Percentiles rank a stretch among this genome's conserved stretches.
phyloP scores from a whole-genome alignment of 2,329 filamentous ascomycete genomes.

The Corniculantispora saksenae region DNA sequence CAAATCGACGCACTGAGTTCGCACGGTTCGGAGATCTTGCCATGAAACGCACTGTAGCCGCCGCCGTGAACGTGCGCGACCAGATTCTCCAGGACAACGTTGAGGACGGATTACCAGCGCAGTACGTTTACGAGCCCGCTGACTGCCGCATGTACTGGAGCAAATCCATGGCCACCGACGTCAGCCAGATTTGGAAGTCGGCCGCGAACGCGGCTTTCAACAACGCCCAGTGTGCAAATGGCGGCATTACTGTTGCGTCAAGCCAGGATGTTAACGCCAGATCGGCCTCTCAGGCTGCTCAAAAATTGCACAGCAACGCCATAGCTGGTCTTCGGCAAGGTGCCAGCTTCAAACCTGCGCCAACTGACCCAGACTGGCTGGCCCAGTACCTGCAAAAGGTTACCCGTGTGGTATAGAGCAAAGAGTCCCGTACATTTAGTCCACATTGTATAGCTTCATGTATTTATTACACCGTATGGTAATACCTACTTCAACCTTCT shows the following conservation, averaged over 20 bases:
- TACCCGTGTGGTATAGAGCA: not conserved
- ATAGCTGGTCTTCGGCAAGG: not conserved
- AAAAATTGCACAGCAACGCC: not conserved
- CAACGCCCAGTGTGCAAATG: slow-evolving; percentile 20
- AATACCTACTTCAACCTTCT: too few species aligned
- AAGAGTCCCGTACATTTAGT: not conserved
- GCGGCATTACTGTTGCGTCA: slow-evolving; percentile 17
- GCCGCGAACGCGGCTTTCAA: slow-evolving; percentile 21
- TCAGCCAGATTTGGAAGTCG: slow-evolving; percentile 48
- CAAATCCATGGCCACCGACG: slow-evolving; percentile 47
- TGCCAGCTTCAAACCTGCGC: not conserved
- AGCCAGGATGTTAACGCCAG: not conserved
- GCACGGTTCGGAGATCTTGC: not conserved
- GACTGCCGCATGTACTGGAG: slow-evolving; percentile 61
- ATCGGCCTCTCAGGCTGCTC: not conserved
- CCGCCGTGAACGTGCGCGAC: slow-evolving; percentile 40
- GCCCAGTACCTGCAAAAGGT: not conserved
- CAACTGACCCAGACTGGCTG: not conserved
- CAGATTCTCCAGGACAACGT: slow-evolving; percentile 33
- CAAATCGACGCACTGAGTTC: slow-evolving; percentile 18
- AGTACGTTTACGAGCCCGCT: slow-evolving; percentile 59
- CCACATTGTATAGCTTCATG: not conserved
- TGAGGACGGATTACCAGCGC: slow-evolving; percentile 44
- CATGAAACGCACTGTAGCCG: slow-evolving; percentile 31
- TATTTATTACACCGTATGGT: too few species aligned